Base-by-base conservation (phyloP, 1,284 basidiomycete genomes). In the Schizopora paradoxa region DNA sequence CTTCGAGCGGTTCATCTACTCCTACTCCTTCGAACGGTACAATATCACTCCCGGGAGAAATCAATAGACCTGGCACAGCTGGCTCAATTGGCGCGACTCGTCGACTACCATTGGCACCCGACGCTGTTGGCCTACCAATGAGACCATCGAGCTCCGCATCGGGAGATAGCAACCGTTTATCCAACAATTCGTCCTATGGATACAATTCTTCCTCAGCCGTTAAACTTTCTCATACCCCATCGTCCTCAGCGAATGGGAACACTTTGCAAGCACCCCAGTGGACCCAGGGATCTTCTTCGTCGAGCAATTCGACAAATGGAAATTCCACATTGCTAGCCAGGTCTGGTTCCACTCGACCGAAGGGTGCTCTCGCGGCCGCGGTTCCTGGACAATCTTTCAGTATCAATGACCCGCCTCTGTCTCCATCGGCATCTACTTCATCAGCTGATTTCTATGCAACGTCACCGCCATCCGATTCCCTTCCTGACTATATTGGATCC, bases 291-390 rank as follows among this genome's bases (percentile, higher is more conserved):
- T 29, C 41, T 18, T 16, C 34, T 41, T 39, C 41, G 18, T 23
- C 21, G 26, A 46, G 22, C 22, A 10, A 25, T 23, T 18, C 41
- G 18, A 25, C 18, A 10, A 50, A 46, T 41, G 45, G 45, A n/a
- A 8, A 14, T 7, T 19, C n/a, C 3, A n/a, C 47, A n/a, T n/a
- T 23, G 22, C 40, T 50, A 5, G 31, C 7, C 23, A 40, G 45
- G 3, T 38, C 45, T 25, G 45, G 44, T 27, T 51, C 49, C 37
- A 28, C n/a, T 25, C 43, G 51, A 21, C 51, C 51, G 16, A 43
- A 36, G 21, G 51, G 51, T 27, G 51, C 51, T 13, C 45, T 47
- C 6, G 48, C 48, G 25, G 48, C 51, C n/a, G 33, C 51, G 7
- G 47, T 53, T 8, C 51, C 51, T 18, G 51, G 51, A 8, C 38